Evolutionary conservation across 768 basidiomycete species (phyloP), one percentile per base, ranked within the genome.

Genomic region (Cystobasidium tubakii): DNA sequence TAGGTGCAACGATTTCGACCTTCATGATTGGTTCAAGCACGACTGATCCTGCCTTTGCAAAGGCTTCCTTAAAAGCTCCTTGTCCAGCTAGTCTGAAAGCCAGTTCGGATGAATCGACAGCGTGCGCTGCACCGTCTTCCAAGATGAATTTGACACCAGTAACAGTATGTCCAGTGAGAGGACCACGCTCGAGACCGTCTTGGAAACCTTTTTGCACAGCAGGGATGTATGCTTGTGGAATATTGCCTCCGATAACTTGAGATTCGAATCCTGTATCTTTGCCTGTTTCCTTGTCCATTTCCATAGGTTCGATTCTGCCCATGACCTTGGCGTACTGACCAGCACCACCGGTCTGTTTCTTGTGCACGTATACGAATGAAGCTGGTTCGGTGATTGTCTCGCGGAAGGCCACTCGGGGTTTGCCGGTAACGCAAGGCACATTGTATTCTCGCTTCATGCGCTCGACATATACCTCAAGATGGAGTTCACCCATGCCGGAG

Each of bases 1-100:
- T 85, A 1, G 96, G 96, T 0, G 95, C 94, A 44, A 97, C 89
- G 31, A 98, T 91, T 79, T 99, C 95, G 43, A 99, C 95, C 19
- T 87, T 90, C 95, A 99, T 99, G 82, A 98, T 89, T n/a, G 95
- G 95, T 80, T 99, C 95, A 46, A 99, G 83, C 71, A 99, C 89
- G 66, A 91, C 88, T 0, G 91, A 88, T 65, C 84, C 84, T 55
- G 91, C 88, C 76, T 85, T 85, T 76, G 84, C 84, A 84, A 90
- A 98, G 2, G 88, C 87, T 78, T 98, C 95, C 66, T 90, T 87
- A 86, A 97, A 94, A 0, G 93, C 94, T 66, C 92, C 90, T 46
- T 95, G 88, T 4, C 91, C 88, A 6, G 91, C 90, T 42, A 92
- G 85, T 54, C 92, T 85, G 86, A 98, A 99, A 46, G 96, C 94